A percentile compares a stretch with the other conserved stretches of the same genome.
phyloP scores from a whole-genome alignment of 2,329 filamentous ascomycete species.

The Diaporthe destruens region DNA sequence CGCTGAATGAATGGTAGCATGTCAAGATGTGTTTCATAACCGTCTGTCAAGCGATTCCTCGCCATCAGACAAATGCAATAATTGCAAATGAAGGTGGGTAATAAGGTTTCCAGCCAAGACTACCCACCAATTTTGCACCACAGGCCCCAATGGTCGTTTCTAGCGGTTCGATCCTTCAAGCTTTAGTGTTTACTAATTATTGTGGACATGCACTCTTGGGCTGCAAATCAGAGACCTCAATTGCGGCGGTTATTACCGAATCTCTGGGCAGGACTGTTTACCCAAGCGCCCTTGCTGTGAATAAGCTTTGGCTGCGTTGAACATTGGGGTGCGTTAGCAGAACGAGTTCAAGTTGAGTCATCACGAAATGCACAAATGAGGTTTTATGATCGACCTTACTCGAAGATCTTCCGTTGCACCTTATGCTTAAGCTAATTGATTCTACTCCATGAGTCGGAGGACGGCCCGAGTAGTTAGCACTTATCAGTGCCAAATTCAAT shows the following conservation, averaged over 20 bases:
- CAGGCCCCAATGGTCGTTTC: background rate
- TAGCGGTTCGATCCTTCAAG: background rate
- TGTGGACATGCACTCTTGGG: background rate
- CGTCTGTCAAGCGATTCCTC: conserved; percentile 3
- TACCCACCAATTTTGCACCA: conserved; percentile 8
- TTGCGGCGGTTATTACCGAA: conserved; percentile 6
- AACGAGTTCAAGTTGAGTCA: no score
- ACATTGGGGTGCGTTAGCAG: no score
- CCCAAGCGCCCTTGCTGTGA: background rate
- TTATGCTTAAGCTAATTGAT: background rate
- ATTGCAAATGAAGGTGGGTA: conserved; percentile 27
- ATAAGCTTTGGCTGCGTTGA: conserved; percentile 10
- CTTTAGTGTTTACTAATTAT: conserved; percentile 8
- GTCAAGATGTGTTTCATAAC: conserved; percentile 23
- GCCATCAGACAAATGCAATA: background rate
- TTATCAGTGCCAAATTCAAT: background rate
- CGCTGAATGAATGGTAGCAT: background rate
- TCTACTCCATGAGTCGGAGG: background rate
- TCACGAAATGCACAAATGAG: background rate
- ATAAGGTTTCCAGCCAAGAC: conserved; percentile 23
- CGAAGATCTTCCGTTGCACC: background rate
- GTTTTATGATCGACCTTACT: background rate
- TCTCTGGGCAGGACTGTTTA: conserved; percentile 19
- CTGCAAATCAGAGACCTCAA: background rate
- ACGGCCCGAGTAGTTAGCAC: background rate